Evolutionary conservation across 371 early-diverging fungal genomes (phyloP).

Genomic region (Apophysomyces variabilis): DNA sequence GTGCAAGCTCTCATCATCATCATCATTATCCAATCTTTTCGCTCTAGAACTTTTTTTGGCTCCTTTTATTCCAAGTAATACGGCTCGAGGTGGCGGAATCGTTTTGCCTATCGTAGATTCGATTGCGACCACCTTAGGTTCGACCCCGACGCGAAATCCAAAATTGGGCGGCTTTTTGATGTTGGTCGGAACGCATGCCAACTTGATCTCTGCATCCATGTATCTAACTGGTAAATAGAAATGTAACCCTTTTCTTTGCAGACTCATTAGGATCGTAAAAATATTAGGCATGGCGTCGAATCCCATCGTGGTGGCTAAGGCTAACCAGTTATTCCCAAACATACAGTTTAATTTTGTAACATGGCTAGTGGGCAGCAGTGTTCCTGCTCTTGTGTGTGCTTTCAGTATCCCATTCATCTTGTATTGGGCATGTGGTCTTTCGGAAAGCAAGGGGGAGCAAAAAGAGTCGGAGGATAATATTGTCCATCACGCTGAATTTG

Average conservation of each 20-base stretch:
- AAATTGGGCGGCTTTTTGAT: slow-evolving; percentile 55
- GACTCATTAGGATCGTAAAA: background rate
- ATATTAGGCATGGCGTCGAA: slow-evolving; percentile 68
- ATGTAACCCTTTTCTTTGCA: no score
- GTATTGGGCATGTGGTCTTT: slow-evolving; percentile 31
- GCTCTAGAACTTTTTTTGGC: slow-evolving; percentile 64
- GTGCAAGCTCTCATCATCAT: no score
- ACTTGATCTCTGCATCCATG: slow-evolving; percentile 68
- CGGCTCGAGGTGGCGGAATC: slow-evolving; percentile 79
- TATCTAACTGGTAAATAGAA: slow-evolving; percentile 57
- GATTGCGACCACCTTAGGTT: slow-evolving; percentile 57
- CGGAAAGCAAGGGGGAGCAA: slow-evolving; percentile 24
- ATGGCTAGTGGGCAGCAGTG: slow-evolving; percentile 63
- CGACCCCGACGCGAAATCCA: slow-evolving; percentile 39
- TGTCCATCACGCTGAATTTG: slow-evolving; percentile 33
- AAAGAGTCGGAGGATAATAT: slow-evolving; percentile 24
- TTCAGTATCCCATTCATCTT: slow-evolving; percentile 47
- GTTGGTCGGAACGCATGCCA: slow-evolving; percentile 62
- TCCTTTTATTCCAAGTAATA: slow-evolving; percentile 76
- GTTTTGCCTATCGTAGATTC: slow-evolving; percentile 71
- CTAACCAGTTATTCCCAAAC: slow-evolving; percentile 51
- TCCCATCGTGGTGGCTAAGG: slow-evolving; percentile 64
- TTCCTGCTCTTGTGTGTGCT: slow-evolving; percentile 54
- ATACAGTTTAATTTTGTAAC: slow-evolving; percentile 62
- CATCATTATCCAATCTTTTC: background rate